These are phyloP conservation scores for Didymella segeticola DNA, from an alignment of 2,329 filamentous ascomycete genomes.

Conservation along the genomic window DNA sequence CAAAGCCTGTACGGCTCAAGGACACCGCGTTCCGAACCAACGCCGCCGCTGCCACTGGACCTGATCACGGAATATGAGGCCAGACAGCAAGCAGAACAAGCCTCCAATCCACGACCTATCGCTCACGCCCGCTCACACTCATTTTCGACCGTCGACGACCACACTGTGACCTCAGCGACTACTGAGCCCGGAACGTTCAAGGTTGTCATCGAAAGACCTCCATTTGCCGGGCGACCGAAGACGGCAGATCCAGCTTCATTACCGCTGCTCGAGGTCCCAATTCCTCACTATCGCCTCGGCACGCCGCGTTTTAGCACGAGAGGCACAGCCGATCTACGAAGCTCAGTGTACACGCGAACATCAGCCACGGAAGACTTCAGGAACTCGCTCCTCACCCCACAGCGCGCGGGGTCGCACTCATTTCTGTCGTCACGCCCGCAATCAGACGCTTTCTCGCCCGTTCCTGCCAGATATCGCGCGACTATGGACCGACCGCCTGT, in stretches of 20 bases:
- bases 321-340: slow-evolving; percentile 78
- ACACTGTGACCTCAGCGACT: slow-evolving; percentile 54
- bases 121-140: slow-evolving; percentile 68
- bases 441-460: slow-evolving; percentile 48
- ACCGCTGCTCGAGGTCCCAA: slow-evolving; percentile 73
- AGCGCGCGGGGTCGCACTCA: slow-evolving; percentile 44
- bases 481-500: slow-evolving; percentile 46
- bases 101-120: slow-evolving; percentile 27
- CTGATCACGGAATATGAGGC: slow-evolving; percentile 12
- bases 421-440: slow-evolving; percentile 46
- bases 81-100: slow-evolving; percentile 14
- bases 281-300: slow-evolving; percentile 84
- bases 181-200: slow-evolving; percentile 74
- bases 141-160: slow-evolving; percentile 77
- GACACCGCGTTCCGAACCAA: slow-evolving; percentile 39
- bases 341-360: slow-evolving; percentile 74
- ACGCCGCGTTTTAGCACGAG: slow-evolving; percentile 79
- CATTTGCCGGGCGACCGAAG: slow-evolving; percentile 63
- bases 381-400: slow-evolving; percentile 62
- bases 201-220: slow-evolving; percentile 77
- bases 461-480: slow-evolving; percentile 40
- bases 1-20: slow-evolving; percentile 45
- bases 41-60: slow-evolving; percentile 29
- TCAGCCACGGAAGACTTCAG: slow-evolving; percentile 73
- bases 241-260: slow-evolving; percentile 63